Evolutionary conservation across 1,284 basidiomycete species (phyloP), one percentile per base, ranked within the genome.

Genomic region (Clitocybe nebularis): DNA sequence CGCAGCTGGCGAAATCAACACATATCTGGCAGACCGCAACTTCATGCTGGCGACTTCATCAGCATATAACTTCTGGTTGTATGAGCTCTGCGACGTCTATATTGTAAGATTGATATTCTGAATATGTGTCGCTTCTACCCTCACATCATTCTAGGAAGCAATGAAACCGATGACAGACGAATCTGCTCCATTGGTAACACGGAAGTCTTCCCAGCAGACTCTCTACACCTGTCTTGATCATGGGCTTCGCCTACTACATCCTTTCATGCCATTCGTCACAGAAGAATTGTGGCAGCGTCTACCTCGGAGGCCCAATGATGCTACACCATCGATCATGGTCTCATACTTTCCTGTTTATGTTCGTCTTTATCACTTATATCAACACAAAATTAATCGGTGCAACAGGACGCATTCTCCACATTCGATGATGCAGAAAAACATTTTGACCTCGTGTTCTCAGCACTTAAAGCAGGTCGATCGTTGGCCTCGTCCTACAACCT

Each of bases 211-310:
- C 9, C 94, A 97, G 63, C 90, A 99, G 67, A 99, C 95, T 0
- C 71, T 99, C 35, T 98, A 98, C 66, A 95, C 89, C 9, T 94
- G 92, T 61, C 74, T 99, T 29, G 96, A 99, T 56, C 69, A 84
- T 44, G 96, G 95, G 8, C 72, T 99, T 39, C 81, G 85, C 36
- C 73, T 99, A 6, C 73, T 99, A 9, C 96, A 99, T 64, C 95
- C 96, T 1, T 95, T 98, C 72, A 99, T 99, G 96, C 96, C 96
- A 1, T 99, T 88, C 64, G 93, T 99, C 32, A 98, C 95, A 1
- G 96, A 99, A 67, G 96, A 99, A 65, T 71, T 99, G 13, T 99
- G 96, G 96, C 96, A 99, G 63, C 82, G 94, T 32, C 72, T 99
- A 7, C 93, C 94, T 0, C 74, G 93, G 9, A 74, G 94, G 43